These are phyloP conservation scores for Cymbopogon flexuosus DNA, from an alignment of 202 grass and related monocot species.

Conservation along the genomic window DNA sequence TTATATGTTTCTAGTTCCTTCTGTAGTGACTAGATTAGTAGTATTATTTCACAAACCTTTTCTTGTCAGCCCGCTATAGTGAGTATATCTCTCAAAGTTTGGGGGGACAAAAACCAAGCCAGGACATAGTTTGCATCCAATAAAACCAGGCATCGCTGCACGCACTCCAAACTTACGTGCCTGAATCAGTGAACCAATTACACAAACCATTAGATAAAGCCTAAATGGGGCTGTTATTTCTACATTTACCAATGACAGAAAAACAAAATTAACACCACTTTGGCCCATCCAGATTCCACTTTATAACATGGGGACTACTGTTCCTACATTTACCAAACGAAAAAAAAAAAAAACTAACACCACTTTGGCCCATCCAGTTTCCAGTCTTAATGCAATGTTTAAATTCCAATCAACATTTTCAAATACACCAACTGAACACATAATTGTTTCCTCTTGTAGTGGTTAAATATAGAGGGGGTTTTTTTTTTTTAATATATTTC, in stretches of 20 bases:
- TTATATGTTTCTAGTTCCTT: not conserved
- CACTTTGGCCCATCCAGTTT: not conserved
- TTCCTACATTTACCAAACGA: not conserved
- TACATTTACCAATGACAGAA: not conserved
- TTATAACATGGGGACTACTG: not conserved
- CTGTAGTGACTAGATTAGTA: conserved; percentile 9
- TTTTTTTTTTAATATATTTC: not conserved
- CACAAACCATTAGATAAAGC: not conserved
- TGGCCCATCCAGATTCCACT: not conserved
- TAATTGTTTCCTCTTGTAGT: not conserved
- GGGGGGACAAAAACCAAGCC: conserved; percentile 79
- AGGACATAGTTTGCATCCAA: conserved; percentile 84
- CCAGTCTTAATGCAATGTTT: not conserved
- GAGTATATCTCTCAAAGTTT: conserved; percentile 87
- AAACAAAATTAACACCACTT: conserved; percentile 1
- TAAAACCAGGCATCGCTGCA: conserved; percentile 99
- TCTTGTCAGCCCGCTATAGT: conserved; percentile 85
- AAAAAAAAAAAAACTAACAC: not conserved
- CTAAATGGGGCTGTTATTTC: not conserved
- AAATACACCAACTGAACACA: not conserved
- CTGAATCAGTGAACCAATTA: conserved; percentile 51
- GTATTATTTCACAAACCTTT: conserved; percentile 52
- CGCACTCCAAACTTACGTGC: conserved; percentile 84
- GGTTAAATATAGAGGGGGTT: not conserved
- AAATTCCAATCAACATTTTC: not conserved